Evolutionary conservation across 2,329 filamentous ascomycete species (phyloP), one percentile per base, ranked within the genome.

Genomic region (Lachnellula cervina): DNA sequence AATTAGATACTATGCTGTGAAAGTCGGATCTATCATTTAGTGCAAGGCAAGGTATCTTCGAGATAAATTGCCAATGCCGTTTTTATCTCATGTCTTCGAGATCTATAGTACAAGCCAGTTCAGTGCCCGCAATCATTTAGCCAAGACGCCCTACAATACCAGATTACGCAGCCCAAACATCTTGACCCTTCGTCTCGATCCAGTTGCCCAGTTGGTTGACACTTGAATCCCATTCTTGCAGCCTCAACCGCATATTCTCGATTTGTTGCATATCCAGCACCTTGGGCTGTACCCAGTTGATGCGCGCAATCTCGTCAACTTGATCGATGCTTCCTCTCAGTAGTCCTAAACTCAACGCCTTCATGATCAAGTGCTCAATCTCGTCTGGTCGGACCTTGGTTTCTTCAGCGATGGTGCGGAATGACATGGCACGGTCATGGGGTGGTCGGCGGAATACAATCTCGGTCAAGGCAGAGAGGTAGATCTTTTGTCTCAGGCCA

Each of bases 281-380:
- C 81, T 97, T 97, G 21, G 94, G 94, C 77, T 99, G 94, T 57
- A 99, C 94, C 94, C 94, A 99, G 68, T 93, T 93, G 74, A 99
- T 97, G 70, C 92, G 85, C 44, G 94, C 94, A 64, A 97, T 85
- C 73, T 92, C 87, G 48, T 90, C 90, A 34, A 99, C 94, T 76
- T 99, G 93, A 72, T 99, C 94, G 67, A 99, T 97, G 55, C 89
- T 94, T 46, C 94, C 94, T 64, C 88, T 83, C 64, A 99, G 77
- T 64, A 99, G 78, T 0, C 94, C 94, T 65, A 99, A 75, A 69
- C 92, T 97, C 67, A 99, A 76, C n/a, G 94, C 94, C 80, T 97
- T 97, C 94, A 99, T 99, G 68, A 99, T 89, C 62, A 99, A 77
- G 72, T 97, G 93, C 79, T 99, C 94, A 65, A 99, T 97, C 76